These are phyloP conservation scores for Spirogloea muscicola DNA, from an alignment of 139 green algal species.

Conservation along the genomic window DNA sequence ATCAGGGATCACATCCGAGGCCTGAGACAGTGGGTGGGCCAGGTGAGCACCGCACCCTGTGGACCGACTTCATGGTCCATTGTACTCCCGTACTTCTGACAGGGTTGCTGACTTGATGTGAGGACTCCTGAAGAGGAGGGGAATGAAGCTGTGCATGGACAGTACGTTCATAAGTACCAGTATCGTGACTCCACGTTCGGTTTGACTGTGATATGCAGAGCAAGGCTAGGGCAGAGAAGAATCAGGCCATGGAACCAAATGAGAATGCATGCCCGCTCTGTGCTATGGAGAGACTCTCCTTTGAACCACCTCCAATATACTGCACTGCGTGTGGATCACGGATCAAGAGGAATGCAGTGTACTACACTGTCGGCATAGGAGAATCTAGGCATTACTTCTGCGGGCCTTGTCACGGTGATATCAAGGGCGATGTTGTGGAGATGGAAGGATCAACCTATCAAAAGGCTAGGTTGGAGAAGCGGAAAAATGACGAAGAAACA, in stretches of 20 bases:
- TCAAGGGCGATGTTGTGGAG: slow-evolving; percentile 59
- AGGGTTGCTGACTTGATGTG: neutral
- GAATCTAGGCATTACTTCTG: slow-evolving; percentile 67
- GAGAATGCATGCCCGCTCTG: slow-evolving; percentile 76
- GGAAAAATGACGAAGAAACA: slow-evolving; percentile 89
- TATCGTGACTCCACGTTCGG: neutral
- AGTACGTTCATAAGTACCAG: neutral
- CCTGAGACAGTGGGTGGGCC: slow-evolving; percentile 42
- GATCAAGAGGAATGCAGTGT: slow-evolving; percentile 83
- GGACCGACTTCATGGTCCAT: too few species aligned
- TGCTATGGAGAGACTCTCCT: slow-evolving; percentile 72
- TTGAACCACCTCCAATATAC: slow-evolving; percentile 92
- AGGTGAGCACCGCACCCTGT: slow-evolving; percentile 11
- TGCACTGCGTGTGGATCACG: slow-evolving; percentile 79
- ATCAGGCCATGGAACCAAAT: slow-evolving; percentile 11
- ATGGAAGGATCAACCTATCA: slow-evolving; percentile 50
- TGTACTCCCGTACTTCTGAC: too few species aligned
- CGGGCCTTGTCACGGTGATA: slow-evolving; percentile 71
- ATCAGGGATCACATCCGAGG: slow-evolving; percentile 72
- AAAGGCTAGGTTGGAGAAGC: slow-evolving; percentile 72
- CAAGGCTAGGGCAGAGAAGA: slow-evolving; percentile 41
- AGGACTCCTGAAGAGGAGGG: neutral
- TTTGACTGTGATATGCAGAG: slow-evolving; percentile 11
- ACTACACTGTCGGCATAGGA: slow-evolving; percentile 1
- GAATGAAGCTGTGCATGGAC: neutral